Base-by-base conservation (phyloP, 2,329 filamentous ascomycete species). In the Aspergillus floridensis region DNA sequence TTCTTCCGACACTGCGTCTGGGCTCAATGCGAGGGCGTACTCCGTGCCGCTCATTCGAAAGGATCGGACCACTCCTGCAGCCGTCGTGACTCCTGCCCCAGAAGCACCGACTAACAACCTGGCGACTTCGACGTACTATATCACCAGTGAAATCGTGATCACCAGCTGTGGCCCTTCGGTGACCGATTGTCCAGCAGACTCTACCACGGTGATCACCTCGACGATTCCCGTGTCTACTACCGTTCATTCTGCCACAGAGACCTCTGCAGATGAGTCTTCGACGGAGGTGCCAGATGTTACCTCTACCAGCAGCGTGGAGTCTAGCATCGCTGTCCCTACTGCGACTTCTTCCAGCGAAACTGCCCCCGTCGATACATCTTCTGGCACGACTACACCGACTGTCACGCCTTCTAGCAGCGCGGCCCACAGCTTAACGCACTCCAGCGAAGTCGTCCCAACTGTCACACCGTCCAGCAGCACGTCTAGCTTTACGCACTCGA, bases 191-290 rank as follows among this genome's bases (percentile, higher is more conserved):
- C 83, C 83, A 31, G 80, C 77, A 58, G 71, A 75, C 56, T 80
- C 79, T 12, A 78, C 80, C 49, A 78, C 76, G 0, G 70, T 84
- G 31, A 75, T 82, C 56, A 84, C 83, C 2, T 79, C 83, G 59
- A 85, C 82, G 6, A 70, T 88, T 60, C 74, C 84, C 50, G 68
- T 86, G 52, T 83, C 81, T 53, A 88, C 86, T 63, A 88, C 85
- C 46, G 71, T 87, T 69, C 86, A 84, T 80, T 84, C 78, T 38
- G 72, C 76, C 32, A 76, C 74, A 8, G 65, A 66, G 16, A 70
- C 67, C 31, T 52, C 56, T 12, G 53, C 60, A 21, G 21, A 38
- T 8, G 24, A n/a, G 38, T 49, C 49, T 38, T 49, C 59, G 46
- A 35, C 41, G 5, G 47, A 59, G 11, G 19, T 19, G 51, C 58